Conservation (phyloP, 2,329 filamentous ascomycete species). For the Zelopaecilomyces penicillatus region DNA sequence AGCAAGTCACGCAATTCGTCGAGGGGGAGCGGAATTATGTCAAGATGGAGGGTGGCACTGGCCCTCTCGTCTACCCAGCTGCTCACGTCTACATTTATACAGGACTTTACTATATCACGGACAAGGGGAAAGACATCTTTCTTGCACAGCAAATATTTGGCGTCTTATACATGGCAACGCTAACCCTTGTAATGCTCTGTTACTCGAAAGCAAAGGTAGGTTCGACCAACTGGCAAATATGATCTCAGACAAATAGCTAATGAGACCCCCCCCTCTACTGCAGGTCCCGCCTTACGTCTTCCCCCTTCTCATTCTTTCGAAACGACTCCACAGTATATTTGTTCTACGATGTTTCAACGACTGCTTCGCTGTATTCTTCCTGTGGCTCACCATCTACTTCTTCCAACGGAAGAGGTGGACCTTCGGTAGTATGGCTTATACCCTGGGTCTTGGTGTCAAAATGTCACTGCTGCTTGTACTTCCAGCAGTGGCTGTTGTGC, state of each 20-base stretch:
- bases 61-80: constrained; percentile 90
- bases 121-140: constrained; percentile 65
- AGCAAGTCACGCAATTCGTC: constrained; percentile 74
- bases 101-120: constrained; percentile 67
- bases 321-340: constrained; percentile 89
- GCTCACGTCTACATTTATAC: constrained; percentile 90
- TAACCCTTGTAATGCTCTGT: constrained; percentile 72
- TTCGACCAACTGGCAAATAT: background rate
- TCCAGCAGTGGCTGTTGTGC: constrained; percentile 68
- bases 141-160: constrained; percentile 81
- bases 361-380: constrained; percentile 73
- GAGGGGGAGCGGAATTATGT: constrained; percentile 84
- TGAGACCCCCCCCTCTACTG: background rate
- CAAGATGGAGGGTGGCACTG: constrained; percentile 77
- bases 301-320: constrained; percentile 77
- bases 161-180: constrained; percentile 64
- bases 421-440: constrained; percentile 63
- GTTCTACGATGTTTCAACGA: constrained; percentile 93
- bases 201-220: constrained; percentile 65
- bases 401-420: constrained; percentile 71
- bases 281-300: constrained; percentile 81
- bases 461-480: constrained; percentile 83
- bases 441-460: constrained; percentile 79
- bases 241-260: background rate
- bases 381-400: constrained; percentile 73